Evolutionary conservation across 2,329 filamentous ascomycete species (phyloP), one percentile per base, ranked within the genome.

Genomic region (Neofusicoccum kwambonambiense): DNA sequence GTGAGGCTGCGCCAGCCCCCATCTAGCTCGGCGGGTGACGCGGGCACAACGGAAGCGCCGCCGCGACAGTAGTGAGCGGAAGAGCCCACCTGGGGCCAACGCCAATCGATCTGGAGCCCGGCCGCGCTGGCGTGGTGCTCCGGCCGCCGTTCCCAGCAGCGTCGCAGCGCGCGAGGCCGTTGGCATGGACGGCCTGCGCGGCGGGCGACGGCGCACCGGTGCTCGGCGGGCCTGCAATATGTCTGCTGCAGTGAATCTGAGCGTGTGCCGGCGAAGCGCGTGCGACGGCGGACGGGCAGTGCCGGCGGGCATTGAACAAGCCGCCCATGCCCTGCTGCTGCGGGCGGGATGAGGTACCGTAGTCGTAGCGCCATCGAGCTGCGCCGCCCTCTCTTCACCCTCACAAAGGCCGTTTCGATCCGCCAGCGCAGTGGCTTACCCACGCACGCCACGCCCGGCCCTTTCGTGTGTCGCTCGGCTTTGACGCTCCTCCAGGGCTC

Each of bases 331-430:
- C 49, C 49, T 51, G 31, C 22, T 47, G 39, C 39, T 45, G 54
- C 35, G 41, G 19, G 54, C 54, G 54, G 34, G 54, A 27, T 58
- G 54, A 44, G 39, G 39, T 56, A 42, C 52, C 52, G 52, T 56
- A 56, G 13, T 41, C n/a, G 52, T 42, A 41, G 52, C 35, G 39
- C 39, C 54, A 58, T 44, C 49, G 49, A 58, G 54, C 54, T 58
- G 54, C 52, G 37, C 54, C 54, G 54, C 39, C 54, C 54, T 58
- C 54, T 45, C 54, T 58, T 58, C 39, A 44, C 52, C 51, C 52
- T 58, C 54, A 58, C 54, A 58, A 45, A 58, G 54, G 49, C 49
- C 52, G 52, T 56, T 56, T 56, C 52, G 52, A 56, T 56, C 52
- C 52, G 52, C 37, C 52, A 56, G 52, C 52, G 50, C 52, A 56